phyloP scores from a whole-genome alignment of 2,329 filamentous ascomycete species.

The Pseudocercospora vitis region DNA sequence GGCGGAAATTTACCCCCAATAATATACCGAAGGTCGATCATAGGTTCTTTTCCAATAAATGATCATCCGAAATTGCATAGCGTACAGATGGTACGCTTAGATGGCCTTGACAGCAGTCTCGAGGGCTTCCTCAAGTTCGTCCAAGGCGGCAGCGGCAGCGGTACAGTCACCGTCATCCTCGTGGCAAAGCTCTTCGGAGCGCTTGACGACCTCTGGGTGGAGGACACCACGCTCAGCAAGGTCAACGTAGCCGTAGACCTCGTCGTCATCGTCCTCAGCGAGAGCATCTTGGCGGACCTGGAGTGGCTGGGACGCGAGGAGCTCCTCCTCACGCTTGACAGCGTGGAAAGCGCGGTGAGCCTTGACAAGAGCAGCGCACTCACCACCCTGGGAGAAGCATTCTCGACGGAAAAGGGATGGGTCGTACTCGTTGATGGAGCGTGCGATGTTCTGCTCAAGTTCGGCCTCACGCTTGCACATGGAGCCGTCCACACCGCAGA shows the following conservation, averaged over 20 bases:
- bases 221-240: constrained; percentile 1
- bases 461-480: constrained; percentile 45
- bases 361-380: constrained; percentile 32
- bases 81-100: neutral
- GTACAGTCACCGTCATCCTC: constrained; percentile 24
- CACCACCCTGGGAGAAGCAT: constrained; percentile 25
- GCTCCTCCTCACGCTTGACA: constrained; percentile 32
- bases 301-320: constrained; percentile 23
- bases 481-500: constrained; percentile 44
- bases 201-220: constrained; percentile 9
- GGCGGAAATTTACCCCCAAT: too few species aligned
- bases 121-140: constrained; percentile 23
- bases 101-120: constrained; percentile 14
- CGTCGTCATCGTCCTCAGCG: constrained; percentile 11
- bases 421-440: constrained; percentile 25
- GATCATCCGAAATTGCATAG: neutral
- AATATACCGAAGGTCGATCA: too few species aligned
- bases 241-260: constrained; percentile 13
- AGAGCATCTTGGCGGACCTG: constrained; percentile 11
- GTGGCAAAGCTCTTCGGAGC: constrained; percentile 20
- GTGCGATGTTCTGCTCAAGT: constrained; percentile 36
- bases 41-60: neutral
- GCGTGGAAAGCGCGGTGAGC: constrained; percentile 29
- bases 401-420: constrained; percentile 18
- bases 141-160: constrained; percentile 17